phyloP scores from a whole-genome alignment of 2,329 filamentous ascomycete genomes.

The Colletotrichum higginsianum region DNA sequence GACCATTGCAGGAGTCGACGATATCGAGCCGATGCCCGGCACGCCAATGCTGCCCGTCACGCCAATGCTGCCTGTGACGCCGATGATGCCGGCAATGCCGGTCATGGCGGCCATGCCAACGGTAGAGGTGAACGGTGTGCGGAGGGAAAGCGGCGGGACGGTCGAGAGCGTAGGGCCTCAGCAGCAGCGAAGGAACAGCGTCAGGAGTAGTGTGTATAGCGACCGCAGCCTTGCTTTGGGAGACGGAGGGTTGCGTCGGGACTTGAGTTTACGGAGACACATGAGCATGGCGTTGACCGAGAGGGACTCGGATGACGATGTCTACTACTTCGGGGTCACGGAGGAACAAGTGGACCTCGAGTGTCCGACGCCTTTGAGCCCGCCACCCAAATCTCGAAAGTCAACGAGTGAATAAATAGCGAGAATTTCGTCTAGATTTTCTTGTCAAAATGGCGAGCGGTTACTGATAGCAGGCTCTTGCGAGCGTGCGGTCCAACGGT shows the following conservation, averaged over 20 bases:
- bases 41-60: background rate
- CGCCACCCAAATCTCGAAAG: constrained; percentile 28
- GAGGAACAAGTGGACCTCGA: constrained; percentile 28
- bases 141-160: constrained; percentile 4
- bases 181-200: background rate
- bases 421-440: background rate
- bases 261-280: constrained; percentile 20
- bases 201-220: constrained; percentile 20
- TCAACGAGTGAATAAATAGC: background rate
- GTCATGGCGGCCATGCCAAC: background rate
- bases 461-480: too few species aligned
- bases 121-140: constrained; percentile 10
- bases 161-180: background rate
- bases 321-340: constrained; percentile 25
- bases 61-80: background rate
- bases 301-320: constrained; percentile 38
- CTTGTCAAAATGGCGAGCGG: too few species aligned
- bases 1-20: constrained; percentile 13
- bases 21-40: constrained; percentile 19
- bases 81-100: background rate
- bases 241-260: background rate
- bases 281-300: constrained; percentile 34
- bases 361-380: constrained; percentile 34
- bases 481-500: too few species aligned
- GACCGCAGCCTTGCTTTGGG: background rate